These are phyloP conservation scores for Aspergillus hiratsukae DNA, from an alignment of 2,329 filamentous ascomycete genomes.

Conservation along the genomic window DNA sequence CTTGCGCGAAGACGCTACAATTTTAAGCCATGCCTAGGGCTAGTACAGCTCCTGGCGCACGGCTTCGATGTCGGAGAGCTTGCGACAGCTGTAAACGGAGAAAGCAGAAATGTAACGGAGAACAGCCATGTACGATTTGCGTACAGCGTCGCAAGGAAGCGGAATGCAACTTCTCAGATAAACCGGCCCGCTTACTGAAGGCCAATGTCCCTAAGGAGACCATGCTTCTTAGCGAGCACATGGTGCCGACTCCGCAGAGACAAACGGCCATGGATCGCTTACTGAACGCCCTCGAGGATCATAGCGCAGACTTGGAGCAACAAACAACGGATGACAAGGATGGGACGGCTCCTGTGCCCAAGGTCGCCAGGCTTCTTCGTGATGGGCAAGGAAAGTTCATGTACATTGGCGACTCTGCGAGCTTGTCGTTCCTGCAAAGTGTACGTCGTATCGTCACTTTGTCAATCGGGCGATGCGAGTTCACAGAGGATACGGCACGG, in stretches of 20 bases:
- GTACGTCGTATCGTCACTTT: slow-evolving; percentile 48
- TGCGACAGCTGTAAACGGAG: slow-evolving; percentile 45
- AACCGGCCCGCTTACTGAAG: slow-evolving; percentile 31
- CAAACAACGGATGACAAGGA: slow-evolving; percentile 28
- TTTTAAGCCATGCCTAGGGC: slow-evolving; percentile 25
- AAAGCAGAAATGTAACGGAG: slow-evolving; percentile 52
- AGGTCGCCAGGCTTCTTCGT: slow-evolving; percentile 44
- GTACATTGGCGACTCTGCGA: slow-evolving; percentile 52
- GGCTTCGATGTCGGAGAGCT: slow-evolving; percentile 35
- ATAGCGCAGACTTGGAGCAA: slow-evolving; percentile 25
- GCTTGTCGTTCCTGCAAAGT: slow-evolving; percentile 50
- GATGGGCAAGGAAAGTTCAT: slow-evolving; percentile 52
- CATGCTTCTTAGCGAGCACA: slow-evolving; percentile 31
- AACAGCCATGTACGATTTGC: slow-evolving; percentile 50
- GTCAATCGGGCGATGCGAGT: slow-evolving; percentile 40
- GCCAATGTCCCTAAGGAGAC: slow-evolving; percentile 25
- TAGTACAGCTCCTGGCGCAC: slow-evolving; percentile 25
- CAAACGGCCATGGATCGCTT: slow-evolving; percentile 32
- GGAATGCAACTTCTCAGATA: slow-evolving; percentile 39
- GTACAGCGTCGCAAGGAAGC: slow-evolving; percentile 38
- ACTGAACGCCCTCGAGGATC: slow-evolving; percentile 30
- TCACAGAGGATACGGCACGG: slow-evolving; percentile 39
- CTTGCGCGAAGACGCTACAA: background rate
- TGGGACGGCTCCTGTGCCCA: slow-evolving; percentile 31
- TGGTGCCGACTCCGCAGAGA: slow-evolving; percentile 26